Evolutionary conservation across 1,284 basidiomycete genomes (phyloP).

Genomic region (Pyrrhoderma lamaoense): DNA sequence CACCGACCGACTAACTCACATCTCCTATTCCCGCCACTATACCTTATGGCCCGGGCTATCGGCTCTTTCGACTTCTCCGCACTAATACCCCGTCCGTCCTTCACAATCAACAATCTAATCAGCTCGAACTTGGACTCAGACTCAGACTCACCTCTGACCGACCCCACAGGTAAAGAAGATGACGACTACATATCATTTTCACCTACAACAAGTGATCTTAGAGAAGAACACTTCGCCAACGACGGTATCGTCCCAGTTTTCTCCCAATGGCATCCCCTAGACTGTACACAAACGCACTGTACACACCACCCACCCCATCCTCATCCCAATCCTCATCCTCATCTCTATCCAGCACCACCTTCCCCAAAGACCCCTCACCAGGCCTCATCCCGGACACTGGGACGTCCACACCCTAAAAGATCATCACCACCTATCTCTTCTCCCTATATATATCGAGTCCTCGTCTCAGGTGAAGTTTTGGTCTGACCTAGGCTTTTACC

Average conservation of each 20-base stretch:
- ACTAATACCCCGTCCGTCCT: conserved; percentile 32
- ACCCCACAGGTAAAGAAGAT: background rate
- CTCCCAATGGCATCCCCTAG: conserved; percentile 46
- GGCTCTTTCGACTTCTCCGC: conserved; percentile 33
- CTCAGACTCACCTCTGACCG: no score
- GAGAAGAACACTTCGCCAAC: conserved; percentile 32
- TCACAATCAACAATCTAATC: no score
- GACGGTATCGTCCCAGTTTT: conserved; percentile 47
- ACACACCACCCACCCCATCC: conserved; percentile 19
- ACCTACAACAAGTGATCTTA: background rate
- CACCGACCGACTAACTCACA: conserved; percentile 11
- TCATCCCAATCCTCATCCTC: background rate
- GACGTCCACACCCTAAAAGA: conserved; percentile 32
- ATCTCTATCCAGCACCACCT: background rate
- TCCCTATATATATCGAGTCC: conserved; percentile 34
- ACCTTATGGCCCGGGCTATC: conserved; percentile 25
- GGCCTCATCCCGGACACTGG: conserved; percentile 37
- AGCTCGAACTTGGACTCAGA: no score
- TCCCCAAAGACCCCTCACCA: background rate
- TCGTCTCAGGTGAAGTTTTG: conserved; percentile 34
- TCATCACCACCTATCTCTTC: conserved; percentile 35
- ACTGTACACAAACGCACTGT: conserved; percentile 32
- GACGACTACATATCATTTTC: background rate
- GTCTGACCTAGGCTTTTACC: conserved; percentile 33
- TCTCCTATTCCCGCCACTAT: conserved; percentile 21